Evolutionary conservation across 768 basidiomycete genomes (phyloP).

Genomic region (Collybia mongolica): DNA sequence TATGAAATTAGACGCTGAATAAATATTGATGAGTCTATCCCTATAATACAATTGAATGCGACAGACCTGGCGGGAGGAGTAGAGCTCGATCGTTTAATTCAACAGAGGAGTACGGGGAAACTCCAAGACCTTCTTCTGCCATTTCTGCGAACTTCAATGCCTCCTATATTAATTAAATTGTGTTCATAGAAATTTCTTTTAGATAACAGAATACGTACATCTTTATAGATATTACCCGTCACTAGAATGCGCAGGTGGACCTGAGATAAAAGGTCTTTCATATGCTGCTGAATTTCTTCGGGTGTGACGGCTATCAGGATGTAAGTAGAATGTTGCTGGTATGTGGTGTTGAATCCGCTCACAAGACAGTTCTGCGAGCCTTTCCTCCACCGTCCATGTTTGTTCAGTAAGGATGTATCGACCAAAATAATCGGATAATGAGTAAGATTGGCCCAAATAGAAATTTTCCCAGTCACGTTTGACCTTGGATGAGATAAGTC

Average conservation of each 20-base stretch:
- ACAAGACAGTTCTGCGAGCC: conserved; percentile 74
- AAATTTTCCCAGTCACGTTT: conserved; percentile 85
- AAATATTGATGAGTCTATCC: conserved; percentile 4
- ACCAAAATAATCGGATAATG: conserved; percentile 73
- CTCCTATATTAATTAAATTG: conserved; percentile 46
- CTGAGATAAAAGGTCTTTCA: conserved; percentile 54
- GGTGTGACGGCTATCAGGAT: conserved; percentile 57
- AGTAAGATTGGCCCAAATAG: conserved; percentile 80
- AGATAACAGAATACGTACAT: conserved; percentile 46
- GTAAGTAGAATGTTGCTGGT: neutral
- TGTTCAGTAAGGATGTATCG: conserved; percentile 69
- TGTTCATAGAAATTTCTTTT: neutral
- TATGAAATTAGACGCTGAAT: conserved; percentile 65
- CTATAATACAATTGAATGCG: neutral
- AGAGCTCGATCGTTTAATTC: conserved; percentile 59
- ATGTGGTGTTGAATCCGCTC: conserved; percentile 25
- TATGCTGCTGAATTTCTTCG: conserved; percentile 68
- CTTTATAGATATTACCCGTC: conserved; percentile 81
- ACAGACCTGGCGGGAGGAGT: conserved; percentile 67
- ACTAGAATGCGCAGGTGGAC: conserved; percentile 73
- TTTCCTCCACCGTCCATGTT: conserved; percentile 78
- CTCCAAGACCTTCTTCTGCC: conserved; percentile 62
- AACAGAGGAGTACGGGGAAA: conserved; percentile 50
- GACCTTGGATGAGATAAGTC: conserved; percentile 39
- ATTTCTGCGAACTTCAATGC: conserved; percentile 71